These are phyloP conservation scores for Neurospora sp. DNA, from an alignment of 495 filamentous ascomycete species.

Conservation along the genomic window DNA sequence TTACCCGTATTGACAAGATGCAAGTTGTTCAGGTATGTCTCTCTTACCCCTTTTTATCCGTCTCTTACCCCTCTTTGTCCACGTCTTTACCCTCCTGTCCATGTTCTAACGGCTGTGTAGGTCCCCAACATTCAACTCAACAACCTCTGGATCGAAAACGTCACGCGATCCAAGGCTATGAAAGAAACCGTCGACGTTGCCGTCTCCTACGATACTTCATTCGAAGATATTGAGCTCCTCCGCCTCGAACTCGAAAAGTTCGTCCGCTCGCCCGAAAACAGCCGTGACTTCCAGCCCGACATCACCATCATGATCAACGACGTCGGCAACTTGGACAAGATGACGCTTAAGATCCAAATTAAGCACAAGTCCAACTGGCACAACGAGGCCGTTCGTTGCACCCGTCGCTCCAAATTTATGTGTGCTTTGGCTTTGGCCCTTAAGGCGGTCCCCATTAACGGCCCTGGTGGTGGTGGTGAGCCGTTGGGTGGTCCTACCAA, in stretches of 20 bases:
- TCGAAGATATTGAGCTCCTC: conserved; percentile 78
- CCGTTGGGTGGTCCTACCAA: conserved; percentile 57
- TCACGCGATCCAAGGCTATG: conserved; percentile 84
- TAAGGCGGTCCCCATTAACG: conserved; percentile 77
- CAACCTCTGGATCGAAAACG: conserved; percentile 85
- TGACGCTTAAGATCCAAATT: conserved; percentile 73
- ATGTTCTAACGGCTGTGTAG: conserved; percentile 3
- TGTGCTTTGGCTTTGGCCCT: conserved; percentile 83
- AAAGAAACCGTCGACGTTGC: conserved; percentile 71
- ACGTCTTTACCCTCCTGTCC: not conserved
- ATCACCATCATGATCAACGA: conserved; percentile 67
- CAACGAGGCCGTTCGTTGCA: conserved; percentile 73
- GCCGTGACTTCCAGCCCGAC: conserved; percentile 82
- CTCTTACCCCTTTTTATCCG: not conserved
- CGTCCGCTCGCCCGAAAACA: conserved; percentile 77
- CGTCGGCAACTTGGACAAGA: conserved; percentile 78
- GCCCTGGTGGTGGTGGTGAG: conserved; percentile 63
- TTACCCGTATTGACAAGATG: conserved; percentile 71
- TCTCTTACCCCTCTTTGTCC: not conserved
- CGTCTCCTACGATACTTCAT: conserved; percentile 72
- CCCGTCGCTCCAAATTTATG: conserved; percentile 91
- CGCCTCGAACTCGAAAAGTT: conserved; percentile 75
- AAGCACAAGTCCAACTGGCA: conserved; percentile 96
- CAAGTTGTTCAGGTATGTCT: conserved; percentile 58
- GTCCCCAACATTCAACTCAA: conserved; percentile 88